Evolutionary conservation across 345 rosid species (phyloP), one percentile per base, ranked within the genome.

Genomic region (Boechera stricta): DNA sequence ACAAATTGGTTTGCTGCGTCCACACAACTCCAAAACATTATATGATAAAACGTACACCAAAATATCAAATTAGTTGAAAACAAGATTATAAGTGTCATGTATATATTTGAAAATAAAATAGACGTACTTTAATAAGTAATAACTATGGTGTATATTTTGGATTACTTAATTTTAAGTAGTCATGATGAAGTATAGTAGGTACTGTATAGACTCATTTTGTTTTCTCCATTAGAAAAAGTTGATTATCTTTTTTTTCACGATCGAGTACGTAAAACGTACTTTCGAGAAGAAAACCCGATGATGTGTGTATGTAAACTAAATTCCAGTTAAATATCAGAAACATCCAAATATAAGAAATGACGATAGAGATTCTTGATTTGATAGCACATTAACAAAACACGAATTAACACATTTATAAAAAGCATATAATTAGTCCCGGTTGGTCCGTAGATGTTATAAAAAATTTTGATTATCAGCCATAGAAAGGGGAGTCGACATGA

Each of bases 301-400:
- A 69, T 53, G 32, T 5, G 10, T 38, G 75, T 69, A 42, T 44
- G 64, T 3, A 60, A 76, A 68, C 9, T 60, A 39, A 39, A 51
- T 13, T 68, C 6, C 9, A 51, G 31, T 52, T 61, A 76, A 32
- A 69, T 54, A 69, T 16, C 38, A 70, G 51, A 69, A 52, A 51
- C 47, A 52, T 69, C 75, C 75, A 77, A 70, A 76, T 36, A 60
- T 5, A 10, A 35, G n/a, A 24, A 33, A 68, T 53, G 74, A 69
- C 64, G 74, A 42, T 41, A 41, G 63, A 69, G 21, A 69, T 76
- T 76, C 74, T 69, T 76, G 67, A 75, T 36, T 67, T 66, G 73
- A n/a, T 48, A 58, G 32, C 51, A 55, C 31, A 26, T 28, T 28
- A 48, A 21, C 15, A 39, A 68, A 32, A 13, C 31, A 60, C 11